Evolutionary conservation across 306 rosid genomes (phyloP), one percentile per base, ranked within the genome.

Genomic region (Carpinus fangiana): DNA sequence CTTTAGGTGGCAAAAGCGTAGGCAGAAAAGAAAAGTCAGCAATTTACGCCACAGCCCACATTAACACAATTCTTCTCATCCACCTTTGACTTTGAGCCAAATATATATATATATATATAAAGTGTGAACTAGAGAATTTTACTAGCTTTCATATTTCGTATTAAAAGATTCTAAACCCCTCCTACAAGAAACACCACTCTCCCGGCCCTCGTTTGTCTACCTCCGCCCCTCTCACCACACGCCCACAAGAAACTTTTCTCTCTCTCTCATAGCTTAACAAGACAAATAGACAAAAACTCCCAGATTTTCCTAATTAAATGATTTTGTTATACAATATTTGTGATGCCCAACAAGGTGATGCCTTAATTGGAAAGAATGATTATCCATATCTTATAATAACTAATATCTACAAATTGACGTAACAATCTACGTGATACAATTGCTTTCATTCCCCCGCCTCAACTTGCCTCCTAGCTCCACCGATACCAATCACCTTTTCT

Each of bases 91-190:
- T 71, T 41, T 41, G 1, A 41, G 8, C 1, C 45, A 5, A 5
- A 5, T 41, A 41, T 5, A 23, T 23, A 5, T 41, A 41, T 5
- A 23, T 23, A 23, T 23, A 41, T 3, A 76, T 74, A 65, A 16
- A 76, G 80, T 67, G 80, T 72, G 83, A 72, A 77, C 83, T 84
- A 81, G 71, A 61, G 73, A 76, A 81, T 76, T 78, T 76, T 72
- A 60, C 80, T 8, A 43, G 75, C 79, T 80, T 76, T 66, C 41
- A 76, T 73, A 50, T 14, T 79, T 51, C 78, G 6, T 56, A 70
- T 79, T 16, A 23, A 38, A 82, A 80, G 88, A 87, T 90, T 77
- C 93, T 75, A 76, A 82, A 66, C 57, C 83, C 62, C 80, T 20
- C 75, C 55, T 61, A 16, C 81, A 80, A 86, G 91, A 76, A 86